Evolutionary conservation across 352 stramenopile species (phyloP).

Genomic region (Phytopythium montanum): DNA sequence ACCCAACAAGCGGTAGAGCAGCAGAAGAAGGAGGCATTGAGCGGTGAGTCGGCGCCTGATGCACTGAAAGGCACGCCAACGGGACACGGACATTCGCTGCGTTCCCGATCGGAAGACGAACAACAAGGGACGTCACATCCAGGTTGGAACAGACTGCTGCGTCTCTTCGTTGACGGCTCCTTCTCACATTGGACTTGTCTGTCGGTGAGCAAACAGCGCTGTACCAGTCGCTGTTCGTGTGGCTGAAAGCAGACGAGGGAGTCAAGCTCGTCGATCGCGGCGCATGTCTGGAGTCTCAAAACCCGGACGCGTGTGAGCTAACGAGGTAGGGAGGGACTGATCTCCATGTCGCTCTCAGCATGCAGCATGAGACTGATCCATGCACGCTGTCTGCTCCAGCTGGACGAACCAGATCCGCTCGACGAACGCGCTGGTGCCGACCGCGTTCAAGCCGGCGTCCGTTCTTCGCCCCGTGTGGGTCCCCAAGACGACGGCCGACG

Average conservation of each 20-base stretch:
- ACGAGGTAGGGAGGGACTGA: conserved; percentile 24
- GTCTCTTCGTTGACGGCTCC: neutral
- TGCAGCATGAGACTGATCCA: neutral
- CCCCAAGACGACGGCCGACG: conserved; percentile 10
- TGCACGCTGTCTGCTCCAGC: conserved; percentile 8
- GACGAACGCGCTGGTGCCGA: neutral
- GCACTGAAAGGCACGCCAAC: neutral
- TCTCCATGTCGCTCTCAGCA: neutral
- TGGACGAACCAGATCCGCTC: conserved; percentile 33
- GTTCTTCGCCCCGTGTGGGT: conserved; percentile 24
- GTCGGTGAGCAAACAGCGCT: conserved; percentile 22
- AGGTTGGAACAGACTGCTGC: neutral
- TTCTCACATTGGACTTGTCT: too few relatives aligned
- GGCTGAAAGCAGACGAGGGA: conserved; percentile 48
- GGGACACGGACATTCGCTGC: neutral
- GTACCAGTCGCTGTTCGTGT: conserved; percentile 29
- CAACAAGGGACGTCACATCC: neutral
- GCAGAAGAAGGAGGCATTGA: neutral
- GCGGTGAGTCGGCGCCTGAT: neutral
- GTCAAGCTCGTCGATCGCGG: conserved; percentile 39
- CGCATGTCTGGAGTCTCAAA: conserved; percentile 28
- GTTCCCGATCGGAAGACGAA: neutral
- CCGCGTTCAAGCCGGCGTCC: conserved; percentile 14
- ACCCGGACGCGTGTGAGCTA: conserved; percentile 30
- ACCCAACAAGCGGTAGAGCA: neutral